Evolutionary conservation across 768 basidiomycete species (phyloP).

Genomic region (Rubroboletus satanas): DNA sequence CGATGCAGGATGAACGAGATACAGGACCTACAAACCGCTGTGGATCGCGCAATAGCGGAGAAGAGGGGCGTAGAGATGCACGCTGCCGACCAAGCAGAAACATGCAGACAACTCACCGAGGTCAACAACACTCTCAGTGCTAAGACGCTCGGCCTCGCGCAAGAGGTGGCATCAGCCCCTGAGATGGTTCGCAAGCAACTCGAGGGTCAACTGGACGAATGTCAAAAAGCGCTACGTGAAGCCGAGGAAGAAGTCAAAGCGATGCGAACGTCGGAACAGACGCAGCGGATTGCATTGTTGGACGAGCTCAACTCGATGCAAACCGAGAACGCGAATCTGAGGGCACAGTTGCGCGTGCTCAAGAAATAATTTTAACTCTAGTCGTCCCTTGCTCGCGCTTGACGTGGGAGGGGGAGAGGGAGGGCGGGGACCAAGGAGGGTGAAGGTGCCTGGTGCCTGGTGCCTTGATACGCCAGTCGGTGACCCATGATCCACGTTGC

Average conservation of each 20-base stretch:
- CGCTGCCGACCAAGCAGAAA: constrained; percentile 71
- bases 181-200: constrained; percentile 57
- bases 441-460: constrained; percentile 4
- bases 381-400: background rate
- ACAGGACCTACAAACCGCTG: constrained; percentile 50
- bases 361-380: constrained; percentile 32
- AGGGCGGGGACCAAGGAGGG: background rate
- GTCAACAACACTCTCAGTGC: constrained; percentile 78
- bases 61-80: constrained; percentile 67
- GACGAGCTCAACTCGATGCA: constrained; percentile 86
- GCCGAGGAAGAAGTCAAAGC: constrained; percentile 67
- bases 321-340: constrained; percentile 68
- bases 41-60: constrained; percentile 59
- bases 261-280: constrained; percentile 69
- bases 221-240: constrained; percentile 55
- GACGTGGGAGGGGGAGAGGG: background rate
- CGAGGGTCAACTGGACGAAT: constrained; percentile 59
- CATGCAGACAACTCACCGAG: constrained; percentile 66
- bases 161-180: constrained; percentile 35
- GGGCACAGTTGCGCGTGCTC: constrained; percentile 63
- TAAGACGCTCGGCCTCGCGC: constrained; percentile 50
- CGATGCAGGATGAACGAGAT: constrained; percentile 61
- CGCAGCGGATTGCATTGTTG: constrained; percentile 76
- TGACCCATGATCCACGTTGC: background rate
- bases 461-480: background rate